Base-by-base conservation (phyloP, 1,139 yeast species). In the Yamadazyma sp. region DNA sequence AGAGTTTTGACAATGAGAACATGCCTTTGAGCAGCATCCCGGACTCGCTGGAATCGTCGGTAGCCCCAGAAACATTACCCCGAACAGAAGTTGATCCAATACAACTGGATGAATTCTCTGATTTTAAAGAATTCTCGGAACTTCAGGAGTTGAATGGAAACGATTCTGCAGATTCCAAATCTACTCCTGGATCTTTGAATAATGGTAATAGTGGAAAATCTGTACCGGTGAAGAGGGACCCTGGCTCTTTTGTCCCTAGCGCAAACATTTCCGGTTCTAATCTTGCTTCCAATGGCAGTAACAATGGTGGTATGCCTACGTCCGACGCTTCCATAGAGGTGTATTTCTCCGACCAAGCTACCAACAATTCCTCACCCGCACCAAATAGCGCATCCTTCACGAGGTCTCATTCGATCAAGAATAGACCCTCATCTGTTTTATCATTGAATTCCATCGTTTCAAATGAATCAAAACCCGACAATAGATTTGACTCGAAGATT, bases 341-440 rank as follows among this genome's bases (percentile, higher is more conserved):
- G 7, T 34, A 27, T 14, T 34, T 34, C n/a, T 34, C 37, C 7
- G 37, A 34, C 14, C 31, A 26, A 5, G 20, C 26, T 9, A 14
- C 37, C 12, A 27, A 17, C 17, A 34, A 34, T 16, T 18, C 32
- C 8, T 12, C 35, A 5, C 16, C 31, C 16, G 17, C 20, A 8
- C 14, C 37, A 5, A 20, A 17, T 15, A 33, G 33, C 25, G 27
- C 35, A 5, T 34, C 44, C 4, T 29, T 40, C 20, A 37, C 34
- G 11, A 36, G 46, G 23, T 45, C 49, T 3, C 44, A 39, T 20
- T 45, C 50, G 11, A 40, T 41, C 40, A 38, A 43, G 20, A 39
- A 62, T 42, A 54, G 76, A 33, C 75, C 76, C 0, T 73, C 69
- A 46, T 66, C 74, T 44, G 75, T 67, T 9, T 48, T 70, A 44